These are phyloP conservation scores for Saturnispora quitensis DNA, from an alignment of 805 yeast genomes.

Conservation along the genomic window DNA sequence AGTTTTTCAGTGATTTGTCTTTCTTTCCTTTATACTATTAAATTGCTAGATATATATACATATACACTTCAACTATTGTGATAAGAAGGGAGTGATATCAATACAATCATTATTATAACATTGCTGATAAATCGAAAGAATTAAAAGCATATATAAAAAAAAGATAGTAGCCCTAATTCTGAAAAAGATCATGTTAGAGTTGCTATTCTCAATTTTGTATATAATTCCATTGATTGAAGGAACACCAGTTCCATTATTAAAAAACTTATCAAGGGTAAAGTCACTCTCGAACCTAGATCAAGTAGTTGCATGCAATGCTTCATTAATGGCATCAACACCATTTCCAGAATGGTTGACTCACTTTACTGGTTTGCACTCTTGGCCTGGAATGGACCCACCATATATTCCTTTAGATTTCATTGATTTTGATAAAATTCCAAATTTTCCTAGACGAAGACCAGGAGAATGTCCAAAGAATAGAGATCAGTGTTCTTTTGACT, in stretches of 20 bases:
- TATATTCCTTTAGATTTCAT: conserved; percentile 74
- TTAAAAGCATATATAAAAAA: not conserved
- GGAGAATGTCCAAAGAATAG: conserved; percentile 51
- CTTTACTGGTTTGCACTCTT: conserved; percentile 59
- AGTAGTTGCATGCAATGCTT: conserved; percentile 14
- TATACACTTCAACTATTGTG: not conserved
- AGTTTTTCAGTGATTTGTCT: not conserved
- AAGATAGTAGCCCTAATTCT: not conserved
- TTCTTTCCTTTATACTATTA: not conserved
- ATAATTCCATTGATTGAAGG: not conserved
- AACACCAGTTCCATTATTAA: not conserved
- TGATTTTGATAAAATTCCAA: conserved; percentile 45
- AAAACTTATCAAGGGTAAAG: not conserved
- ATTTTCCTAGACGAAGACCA: conserved; percentile 37
- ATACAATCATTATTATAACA: not conserved
- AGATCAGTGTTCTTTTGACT: conserved; percentile 73
- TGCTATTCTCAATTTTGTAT: not conserved
- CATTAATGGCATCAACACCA: conserved; percentile 21
- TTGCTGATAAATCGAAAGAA: not conserved
- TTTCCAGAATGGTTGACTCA: conserved; percentile 76
- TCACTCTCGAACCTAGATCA: not conserved
- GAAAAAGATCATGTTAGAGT: not conserved
- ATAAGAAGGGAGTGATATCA: not conserved
- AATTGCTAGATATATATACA: not conserved
- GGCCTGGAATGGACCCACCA: conserved; percentile 90